These are phyloP conservation scores for Ogataea nakhonphanomensis DNA, from an alignment of 805 yeast genomes.

Conservation along the genomic window DNA sequence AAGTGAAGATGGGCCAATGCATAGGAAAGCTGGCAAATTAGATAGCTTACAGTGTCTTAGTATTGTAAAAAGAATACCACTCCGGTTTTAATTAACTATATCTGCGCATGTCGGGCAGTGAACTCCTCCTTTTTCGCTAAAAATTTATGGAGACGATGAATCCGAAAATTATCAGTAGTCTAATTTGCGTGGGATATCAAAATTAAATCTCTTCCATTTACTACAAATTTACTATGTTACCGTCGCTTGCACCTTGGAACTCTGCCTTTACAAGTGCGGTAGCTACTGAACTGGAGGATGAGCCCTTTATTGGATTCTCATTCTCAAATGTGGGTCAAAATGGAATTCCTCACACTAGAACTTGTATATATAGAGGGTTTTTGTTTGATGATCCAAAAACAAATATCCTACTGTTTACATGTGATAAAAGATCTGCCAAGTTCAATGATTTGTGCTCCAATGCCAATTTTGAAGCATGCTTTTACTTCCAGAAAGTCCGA, in stretches of 20 bases:
- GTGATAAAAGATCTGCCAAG: slow-evolving; percentile 70
- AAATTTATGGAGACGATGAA: not conserved
- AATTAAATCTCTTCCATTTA: not conserved
- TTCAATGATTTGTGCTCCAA: slow-evolving; percentile 47
- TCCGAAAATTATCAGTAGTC: slow-evolving; percentile 3
- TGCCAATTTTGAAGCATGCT: slow-evolving; percentile 69
- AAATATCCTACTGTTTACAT: slow-evolving; percentile 64
- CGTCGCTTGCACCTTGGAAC: slow-evolving; percentile 69
- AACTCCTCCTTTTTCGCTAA: not conserved
- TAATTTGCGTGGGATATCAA: not conserved
- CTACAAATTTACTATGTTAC: slow-evolving; percentile 13
- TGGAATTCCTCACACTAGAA: slow-evolving; percentile 57
- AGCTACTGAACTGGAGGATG: slow-evolving; percentile 40
- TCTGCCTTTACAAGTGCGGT: slow-evolving; percentile 58
- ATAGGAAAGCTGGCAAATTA: slow-evolving; percentile 44
- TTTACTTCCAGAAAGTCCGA: slow-evolving; percentile 58
- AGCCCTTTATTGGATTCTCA: slow-evolving; percentile 59
- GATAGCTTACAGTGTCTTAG: not conserved
- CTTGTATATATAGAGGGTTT: slow-evolving; percentile 72
- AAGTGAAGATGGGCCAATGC: slow-evolving; percentile 79
- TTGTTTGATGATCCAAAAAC: slow-evolving; percentile 65
- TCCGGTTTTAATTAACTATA: too few relatives aligned
- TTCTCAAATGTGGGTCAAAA: slow-evolving; percentile 64
- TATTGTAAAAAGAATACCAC: too few relatives aligned
- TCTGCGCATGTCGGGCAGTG: not conserved